Conservation (phyloP, 2,329 filamentous ascomycete species). For the Aureobasidium sp. region DNA sequence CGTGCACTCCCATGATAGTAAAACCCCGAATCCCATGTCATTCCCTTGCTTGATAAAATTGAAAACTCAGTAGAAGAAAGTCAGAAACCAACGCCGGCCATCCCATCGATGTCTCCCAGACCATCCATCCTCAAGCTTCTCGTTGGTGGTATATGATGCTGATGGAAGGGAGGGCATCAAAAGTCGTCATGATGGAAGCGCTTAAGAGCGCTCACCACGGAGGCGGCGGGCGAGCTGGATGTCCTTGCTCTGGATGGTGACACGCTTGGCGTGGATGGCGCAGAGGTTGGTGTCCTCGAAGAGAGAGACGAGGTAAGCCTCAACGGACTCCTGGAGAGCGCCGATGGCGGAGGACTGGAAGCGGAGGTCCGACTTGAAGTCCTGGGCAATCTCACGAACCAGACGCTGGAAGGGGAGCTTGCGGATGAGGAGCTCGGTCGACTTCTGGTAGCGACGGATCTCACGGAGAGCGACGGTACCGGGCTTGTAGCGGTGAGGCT, state of each 20-base stretch:
- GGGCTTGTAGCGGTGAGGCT: conserved; percentile 50
- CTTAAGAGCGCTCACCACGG: conserved; percentile 49
- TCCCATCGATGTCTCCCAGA: conserved; percentile 17
- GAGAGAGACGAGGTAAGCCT: conserved; percentile 92
- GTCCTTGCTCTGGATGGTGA: conserved; percentile 68
- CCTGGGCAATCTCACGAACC: conserved; percentile 66
- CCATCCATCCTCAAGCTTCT: conserved; percentile 16
- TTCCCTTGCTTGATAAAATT: conserved; percentile 14
- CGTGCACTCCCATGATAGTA: conserved; percentile 19
- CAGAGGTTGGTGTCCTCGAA: conserved; percentile 96
- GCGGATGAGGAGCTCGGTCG: conserved; percentile 75
- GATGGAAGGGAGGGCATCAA: conserved; percentile 11
- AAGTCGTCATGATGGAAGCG: conserved; percentile 22
- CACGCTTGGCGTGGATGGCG: conserved; percentile 91
- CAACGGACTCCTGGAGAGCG: conserved; percentile 89
- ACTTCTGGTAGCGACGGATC: conserved; percentile 84
- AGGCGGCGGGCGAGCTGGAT: conserved; percentile 74
- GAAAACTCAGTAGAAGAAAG: conserved; percentile 16
- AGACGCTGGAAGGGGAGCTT: conserved; percentile 76
- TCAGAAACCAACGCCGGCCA: conserved; percentile 17
- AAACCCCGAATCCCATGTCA: conserved; percentile 20
- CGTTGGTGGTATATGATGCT: conserved; percentile 16
- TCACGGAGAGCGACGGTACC: conserved; percentile 79
- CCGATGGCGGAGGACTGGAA: conserved; percentile 96
- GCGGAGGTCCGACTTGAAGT: conserved; percentile 63